Evolutionary conservation across 345 rosid genomes (phyloP).

Genomic region (Syzygium grande): DNA sequence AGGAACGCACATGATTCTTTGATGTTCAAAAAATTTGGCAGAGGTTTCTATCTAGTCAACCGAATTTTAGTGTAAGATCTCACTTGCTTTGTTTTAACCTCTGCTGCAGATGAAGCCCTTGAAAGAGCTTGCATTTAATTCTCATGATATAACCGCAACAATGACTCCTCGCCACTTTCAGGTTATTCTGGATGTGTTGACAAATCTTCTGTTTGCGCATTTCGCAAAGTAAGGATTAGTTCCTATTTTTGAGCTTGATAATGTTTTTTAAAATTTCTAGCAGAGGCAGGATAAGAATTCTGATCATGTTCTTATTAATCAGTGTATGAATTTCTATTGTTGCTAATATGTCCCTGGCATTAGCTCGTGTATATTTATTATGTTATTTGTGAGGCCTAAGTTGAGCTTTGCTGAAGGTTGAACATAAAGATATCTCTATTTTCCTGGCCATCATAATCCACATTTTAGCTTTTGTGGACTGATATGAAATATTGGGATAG

Average conservation of each 20-base stretch:
- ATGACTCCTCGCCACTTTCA: conserved; percentile 99
- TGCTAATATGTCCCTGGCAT: neutral
- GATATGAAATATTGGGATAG: neutral
- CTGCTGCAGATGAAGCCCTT: conserved; percentile 84
- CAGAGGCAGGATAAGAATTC: neutral
- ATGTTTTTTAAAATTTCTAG: neutral
- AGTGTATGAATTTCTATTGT: neutral
- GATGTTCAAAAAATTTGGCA: neutral
- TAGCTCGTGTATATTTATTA: neutral
- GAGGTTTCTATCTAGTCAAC: neutral
- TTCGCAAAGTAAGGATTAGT: conserved; percentile 74
- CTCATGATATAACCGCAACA: conserved; percentile 74
- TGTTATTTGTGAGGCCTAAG: neutral
- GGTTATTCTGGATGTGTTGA: conserved; percentile 94
- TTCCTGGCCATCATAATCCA: neutral
- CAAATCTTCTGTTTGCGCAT: conserved; percentile 94
- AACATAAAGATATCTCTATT: neutral
- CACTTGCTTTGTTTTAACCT: conserved; percentile 3
- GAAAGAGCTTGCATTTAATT: conserved; percentile 88
- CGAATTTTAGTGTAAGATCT: neutral
- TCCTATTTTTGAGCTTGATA: neutral
- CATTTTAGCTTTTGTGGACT: neutral
- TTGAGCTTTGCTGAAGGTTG: neutral
- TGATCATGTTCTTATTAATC: neutral
- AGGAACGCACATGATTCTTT: neutral